These are phyloP conservation scores for Aspergillus sp. DNA, from an alignment of 2,329 filamentous ascomycete genomes.

Conservation along the genomic window DNA sequence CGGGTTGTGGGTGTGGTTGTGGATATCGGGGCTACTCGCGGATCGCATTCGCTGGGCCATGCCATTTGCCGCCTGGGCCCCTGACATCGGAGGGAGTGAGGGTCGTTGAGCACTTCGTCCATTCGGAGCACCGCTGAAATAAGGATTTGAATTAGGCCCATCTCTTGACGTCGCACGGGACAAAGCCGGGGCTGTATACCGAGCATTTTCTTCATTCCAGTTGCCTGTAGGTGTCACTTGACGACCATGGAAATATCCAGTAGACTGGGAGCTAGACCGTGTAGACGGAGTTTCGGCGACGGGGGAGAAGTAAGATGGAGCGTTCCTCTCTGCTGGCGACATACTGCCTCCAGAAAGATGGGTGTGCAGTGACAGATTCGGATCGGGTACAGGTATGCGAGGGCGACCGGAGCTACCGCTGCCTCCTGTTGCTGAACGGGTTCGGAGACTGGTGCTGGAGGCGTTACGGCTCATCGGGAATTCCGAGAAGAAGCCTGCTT, in stretches of 20 bases:
- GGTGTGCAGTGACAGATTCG: slow-evolving; percentile 69
- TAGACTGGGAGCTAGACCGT: slow-evolving; percentile 54
- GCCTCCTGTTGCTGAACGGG: slow-evolving; percentile 72
- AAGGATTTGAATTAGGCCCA: slow-evolving; percentile 65
- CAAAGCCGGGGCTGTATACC: slow-evolving; percentile 87
- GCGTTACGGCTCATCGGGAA: slow-evolving; percentile 65
- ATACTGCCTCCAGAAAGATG: slow-evolving; percentile 53
- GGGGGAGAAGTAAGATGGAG: slow-evolving; percentile 94
- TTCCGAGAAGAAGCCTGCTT: slow-evolving; percentile 46
- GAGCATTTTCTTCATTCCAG: slow-evolving; percentile 73
- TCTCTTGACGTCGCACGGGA: slow-evolving; percentile 79
- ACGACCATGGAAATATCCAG: slow-evolving; percentile 79
- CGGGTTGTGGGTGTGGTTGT: slow-evolving; percentile 66
- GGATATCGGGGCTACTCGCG: slow-evolving; percentile 94
- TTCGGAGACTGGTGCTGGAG: slow-evolving; percentile 73
- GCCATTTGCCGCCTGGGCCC: slow-evolving; percentile 54
- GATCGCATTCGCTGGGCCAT: slow-evolving; percentile 74
- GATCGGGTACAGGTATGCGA: slow-evolving; percentile 68
- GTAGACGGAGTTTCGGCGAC: slow-evolving; percentile 68
- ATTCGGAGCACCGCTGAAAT: slow-evolving; percentile 64
- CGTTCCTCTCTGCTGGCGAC: slow-evolving; percentile 64
- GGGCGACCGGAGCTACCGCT: slow-evolving; percentile 54
- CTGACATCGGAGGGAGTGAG: slow-evolving; percentile 73
- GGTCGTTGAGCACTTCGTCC: slow-evolving; percentile 64
- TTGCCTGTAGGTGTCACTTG: slow-evolving; percentile 66